A percentile compares a stretch with the other conserved stretches of the same genome.
These are phyloP conservation scores for Solanum infundibuliforme DNA, from an alignment of 257 asterid species.

Conservation along the genomic window DNA sequence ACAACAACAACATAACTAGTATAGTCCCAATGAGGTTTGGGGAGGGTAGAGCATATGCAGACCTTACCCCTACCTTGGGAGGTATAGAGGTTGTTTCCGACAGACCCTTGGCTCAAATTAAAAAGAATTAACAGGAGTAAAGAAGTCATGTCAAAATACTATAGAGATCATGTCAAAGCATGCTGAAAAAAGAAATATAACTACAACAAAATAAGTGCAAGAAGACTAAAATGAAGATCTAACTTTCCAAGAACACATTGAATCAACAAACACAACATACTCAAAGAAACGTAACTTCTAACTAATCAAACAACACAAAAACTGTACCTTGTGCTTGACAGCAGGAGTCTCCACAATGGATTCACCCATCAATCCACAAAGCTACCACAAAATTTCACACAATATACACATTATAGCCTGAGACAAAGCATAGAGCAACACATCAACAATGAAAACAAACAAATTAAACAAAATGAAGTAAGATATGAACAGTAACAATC, in stretches of 20 bases:
- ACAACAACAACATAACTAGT: neutral
- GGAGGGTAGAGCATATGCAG: neutral
- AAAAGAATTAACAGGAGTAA: neutral
- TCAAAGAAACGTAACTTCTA: neutral
- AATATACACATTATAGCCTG: constrained; percentile 14
- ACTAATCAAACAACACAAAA: neutral
- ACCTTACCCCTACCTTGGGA: neutral
- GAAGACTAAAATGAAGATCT: neutral
- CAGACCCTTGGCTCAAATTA: neutral
- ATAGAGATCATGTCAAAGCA: neutral
- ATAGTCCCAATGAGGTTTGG: neutral
- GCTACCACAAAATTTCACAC: constrained; percentile 11
- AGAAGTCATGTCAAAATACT: neutral
- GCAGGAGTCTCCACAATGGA: constrained; percentile 27
- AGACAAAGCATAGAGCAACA: constrained; percentile 15
- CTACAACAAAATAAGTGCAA: neutral
- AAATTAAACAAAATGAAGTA: constrained; percentile 3
- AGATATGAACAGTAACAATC: constrained; percentile 16
- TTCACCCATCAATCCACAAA: constrained; percentile 29
- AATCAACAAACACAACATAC: neutral
- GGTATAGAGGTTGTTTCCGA: neutral
- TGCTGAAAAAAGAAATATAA: neutral
- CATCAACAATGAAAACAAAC: constrained; percentile 25
- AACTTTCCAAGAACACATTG: constrained; percentile 3
- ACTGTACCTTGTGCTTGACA: constrained; percentile 30